phyloP scores from a whole-genome alignment of 148 eudicot genomes.

The Vaccinium vitisidaea region DNA sequence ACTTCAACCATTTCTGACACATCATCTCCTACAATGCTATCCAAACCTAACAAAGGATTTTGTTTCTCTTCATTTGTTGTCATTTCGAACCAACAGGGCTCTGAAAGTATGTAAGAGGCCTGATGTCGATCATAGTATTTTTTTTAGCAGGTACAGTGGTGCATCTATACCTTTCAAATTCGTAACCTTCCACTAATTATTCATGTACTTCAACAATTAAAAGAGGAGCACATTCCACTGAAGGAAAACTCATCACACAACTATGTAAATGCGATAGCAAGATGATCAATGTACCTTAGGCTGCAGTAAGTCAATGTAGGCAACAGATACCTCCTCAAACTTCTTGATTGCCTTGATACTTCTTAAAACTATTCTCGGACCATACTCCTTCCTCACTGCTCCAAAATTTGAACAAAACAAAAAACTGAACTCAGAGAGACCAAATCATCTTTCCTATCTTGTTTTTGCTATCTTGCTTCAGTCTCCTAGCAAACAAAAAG shows the following conservation, averaged over 20 bases:
- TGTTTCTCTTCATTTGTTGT: neutral
- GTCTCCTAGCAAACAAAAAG: neutral
- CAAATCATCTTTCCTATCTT: neutral
- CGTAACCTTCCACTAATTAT: neutral
- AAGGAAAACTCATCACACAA: neutral
- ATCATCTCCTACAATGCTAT: neutral
- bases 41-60: neutral
- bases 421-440: neutral
- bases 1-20: neutral
- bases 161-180: neutral
- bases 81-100: neutral
- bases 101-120: neutral
- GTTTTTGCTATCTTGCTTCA: neutral
- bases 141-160: neutral
- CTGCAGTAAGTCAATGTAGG: conserved; percentile 70
- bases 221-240: neutral
- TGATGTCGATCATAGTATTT: neutral
- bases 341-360: conserved; percentile 48
- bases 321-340: conserved; percentile 64
- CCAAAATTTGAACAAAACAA: neutral
- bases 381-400: conserved; percentile 39
- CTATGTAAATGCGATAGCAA: neutral
- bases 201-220: neutral
- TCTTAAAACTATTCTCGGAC: conserved; percentile 54
- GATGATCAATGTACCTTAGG: conserved; percentile 42